Percentiles rank a stretch among this genome's conserved stretches.
Conservation (phyloP, 2,329 filamentous ascomycete species). For the Fusarium zealandicum region DNA sequence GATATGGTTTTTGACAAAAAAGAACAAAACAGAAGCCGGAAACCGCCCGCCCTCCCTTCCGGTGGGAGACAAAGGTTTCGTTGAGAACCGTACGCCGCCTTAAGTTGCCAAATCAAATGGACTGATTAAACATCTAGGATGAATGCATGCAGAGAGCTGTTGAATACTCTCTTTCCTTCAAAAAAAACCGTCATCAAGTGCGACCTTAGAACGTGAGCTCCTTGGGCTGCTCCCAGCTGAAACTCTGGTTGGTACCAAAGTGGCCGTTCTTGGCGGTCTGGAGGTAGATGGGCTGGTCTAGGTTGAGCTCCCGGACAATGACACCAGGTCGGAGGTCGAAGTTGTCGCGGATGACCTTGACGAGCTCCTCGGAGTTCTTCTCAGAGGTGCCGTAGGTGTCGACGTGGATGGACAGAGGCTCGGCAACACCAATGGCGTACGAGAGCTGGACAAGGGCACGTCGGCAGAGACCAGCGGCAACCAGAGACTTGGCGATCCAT, state of each 20-base stretch:
- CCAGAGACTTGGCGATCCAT: conserved; percentile 99
- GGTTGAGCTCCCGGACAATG: conserved; percentile 96
- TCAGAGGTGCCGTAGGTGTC: conserved; percentile 95
- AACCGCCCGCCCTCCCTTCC: conserved; percentile 47
- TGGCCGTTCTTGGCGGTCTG: conserved; percentile 99
- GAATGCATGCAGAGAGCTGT: conserved; percentile 48
- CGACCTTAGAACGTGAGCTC: conserved; percentile 80
- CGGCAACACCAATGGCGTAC: conserved; percentile 98
- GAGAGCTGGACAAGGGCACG: conserved; percentile 97
- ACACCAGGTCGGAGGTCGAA: conserved; percentile 98
- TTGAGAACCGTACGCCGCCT: conserved; percentile 57
- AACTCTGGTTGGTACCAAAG: conserved; percentile 95
- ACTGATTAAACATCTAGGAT: conserved; percentile 49
- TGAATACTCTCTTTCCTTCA: conserved; percentile 49
- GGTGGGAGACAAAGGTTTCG: conserved; percentile 51
- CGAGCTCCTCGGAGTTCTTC: conserved; percentile 90
- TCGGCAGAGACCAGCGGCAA: conserved; percentile 86
- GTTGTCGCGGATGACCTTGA: conserved; percentile 93
- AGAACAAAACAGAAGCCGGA: conserved; percentile 47
- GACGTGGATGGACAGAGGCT: conserved; percentile 97
- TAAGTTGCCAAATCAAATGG: conserved; percentile 48
- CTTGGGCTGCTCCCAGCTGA: conserved; percentile 99
- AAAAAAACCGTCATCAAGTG: conserved; percentile 21
- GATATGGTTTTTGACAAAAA: conserved; percentile 34
- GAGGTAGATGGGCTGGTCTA: conserved; percentile 96